Conservation (phyloP, 2,329 filamentous ascomycete species). For the Westerdykella sp. region DNA sequence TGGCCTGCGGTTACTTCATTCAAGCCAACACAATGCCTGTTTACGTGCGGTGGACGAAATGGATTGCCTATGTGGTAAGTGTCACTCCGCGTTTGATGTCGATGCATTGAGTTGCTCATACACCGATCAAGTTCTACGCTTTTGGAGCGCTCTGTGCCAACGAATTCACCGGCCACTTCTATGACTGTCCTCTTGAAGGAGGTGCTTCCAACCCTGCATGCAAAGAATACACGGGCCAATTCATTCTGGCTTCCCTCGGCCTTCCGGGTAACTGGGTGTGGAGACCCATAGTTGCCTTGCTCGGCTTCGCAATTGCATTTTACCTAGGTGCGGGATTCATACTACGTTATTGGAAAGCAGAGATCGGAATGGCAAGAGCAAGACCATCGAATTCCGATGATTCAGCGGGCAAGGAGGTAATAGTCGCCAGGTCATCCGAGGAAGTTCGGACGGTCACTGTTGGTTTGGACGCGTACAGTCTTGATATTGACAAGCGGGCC, state of each 20-base stretch:
- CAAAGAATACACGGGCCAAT: conserved; percentile 61
- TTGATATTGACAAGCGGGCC: conserved; percentile 59
- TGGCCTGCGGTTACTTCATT: conserved; percentile 72
- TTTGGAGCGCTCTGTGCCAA: conserved; percentile 67
- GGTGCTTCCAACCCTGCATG: conserved; percentile 61
- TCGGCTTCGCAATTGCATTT: conserved; percentile 60
- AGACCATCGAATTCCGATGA: conserved; percentile 51
- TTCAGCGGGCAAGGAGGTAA: conserved; percentile 65
- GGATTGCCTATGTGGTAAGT: conserved; percentile 52
- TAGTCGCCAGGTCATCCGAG: conserved; percentile 49
- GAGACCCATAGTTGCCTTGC: conserved; percentile 57
- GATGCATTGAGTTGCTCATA: background rate
- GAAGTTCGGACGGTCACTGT: conserved; percentile 59
- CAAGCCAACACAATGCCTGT: conserved; percentile 67
- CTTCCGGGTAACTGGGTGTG: conserved; percentile 63
- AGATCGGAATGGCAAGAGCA: conserved; percentile 63
- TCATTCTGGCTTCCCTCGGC: conserved; percentile 62
- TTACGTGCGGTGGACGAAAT: conserved; percentile 74
- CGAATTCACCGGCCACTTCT: conserved; percentile 66
- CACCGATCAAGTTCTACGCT: conserved; percentile 52
- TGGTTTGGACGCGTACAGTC: conserved; percentile 56
- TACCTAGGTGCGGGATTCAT: conserved; percentile 55
- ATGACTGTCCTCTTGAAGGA: conserved; percentile 61
- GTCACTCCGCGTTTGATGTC: background rate
- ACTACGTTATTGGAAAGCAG: conserved; percentile 58